These are phyloP conservation scores for Penstemon newberryi DNA, from an alignment of 257 asterid species.

Conservation along the genomic window DNA sequence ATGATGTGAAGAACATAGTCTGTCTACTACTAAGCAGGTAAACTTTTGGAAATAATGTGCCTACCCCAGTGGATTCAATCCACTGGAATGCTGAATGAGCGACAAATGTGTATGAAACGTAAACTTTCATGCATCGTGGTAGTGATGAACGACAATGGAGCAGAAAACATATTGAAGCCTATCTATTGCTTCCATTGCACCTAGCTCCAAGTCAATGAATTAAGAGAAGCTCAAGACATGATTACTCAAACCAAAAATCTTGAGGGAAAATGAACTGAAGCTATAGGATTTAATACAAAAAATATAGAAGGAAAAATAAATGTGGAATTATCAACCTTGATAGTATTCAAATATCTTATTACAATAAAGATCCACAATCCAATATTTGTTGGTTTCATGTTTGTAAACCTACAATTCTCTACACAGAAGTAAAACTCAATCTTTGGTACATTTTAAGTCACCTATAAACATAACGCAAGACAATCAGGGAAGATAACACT, in stretches of 20 bases:
- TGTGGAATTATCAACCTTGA: neutral
- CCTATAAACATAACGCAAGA: neutral
- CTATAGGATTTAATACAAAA: neutral
- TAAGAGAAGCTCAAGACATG: conserved; percentile 35
- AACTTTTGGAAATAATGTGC: no score
- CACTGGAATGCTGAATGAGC: no score
- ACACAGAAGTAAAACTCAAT: no score
- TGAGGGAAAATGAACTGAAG: conserved; percentile 17
- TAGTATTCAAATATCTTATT: neutral
- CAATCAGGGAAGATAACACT: neutral
- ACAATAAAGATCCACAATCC: neutral
- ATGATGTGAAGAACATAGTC: no score
- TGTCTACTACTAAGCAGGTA: no score
- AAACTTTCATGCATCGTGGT: conserved; percentile 40
- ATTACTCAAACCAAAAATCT: conserved; percentile 33
- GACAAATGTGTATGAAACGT: no score
- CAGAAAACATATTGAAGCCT: neutral
- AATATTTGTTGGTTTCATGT: neutral
- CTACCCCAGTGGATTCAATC: no score
- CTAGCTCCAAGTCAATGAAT: conserved; percentile 25
- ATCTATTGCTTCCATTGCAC: conserved; percentile 27
- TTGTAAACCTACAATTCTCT: neutral
- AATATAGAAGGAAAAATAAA: neutral
- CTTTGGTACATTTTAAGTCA: neutral
- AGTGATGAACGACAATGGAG: conserved; percentile 37